These are phyloP conservation scores for Epichloe bromicola DNA, from an alignment of 2,329 filamentous ascomycete species.

Conservation along the genomic window DNA sequence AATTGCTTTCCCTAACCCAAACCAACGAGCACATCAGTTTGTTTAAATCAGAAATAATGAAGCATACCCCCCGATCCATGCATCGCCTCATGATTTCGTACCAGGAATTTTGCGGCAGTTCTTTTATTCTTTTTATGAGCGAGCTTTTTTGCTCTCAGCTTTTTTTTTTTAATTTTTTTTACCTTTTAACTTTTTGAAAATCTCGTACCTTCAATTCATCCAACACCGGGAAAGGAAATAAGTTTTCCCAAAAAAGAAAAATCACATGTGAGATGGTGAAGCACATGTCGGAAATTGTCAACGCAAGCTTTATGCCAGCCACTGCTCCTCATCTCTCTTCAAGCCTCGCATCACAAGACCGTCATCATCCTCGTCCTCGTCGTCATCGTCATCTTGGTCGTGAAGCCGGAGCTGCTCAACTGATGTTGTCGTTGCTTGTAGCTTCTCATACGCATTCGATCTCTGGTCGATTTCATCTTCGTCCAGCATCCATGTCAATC, in stretches of 20 bases:
- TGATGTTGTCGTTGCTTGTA: conserved; percentile 20
- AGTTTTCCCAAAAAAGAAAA: neutral
- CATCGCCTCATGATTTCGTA: neutral
- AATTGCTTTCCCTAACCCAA: neutral
- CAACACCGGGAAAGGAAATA: neutral
- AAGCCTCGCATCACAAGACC: conserved; percentile 43
- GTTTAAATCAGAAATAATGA: neutral
- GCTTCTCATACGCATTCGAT: conserved; percentile 22
- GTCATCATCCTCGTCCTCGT: conserved; percentile 41
- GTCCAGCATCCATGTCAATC: conserved; percentile 78
- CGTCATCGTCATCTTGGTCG: conserved; percentile 29
- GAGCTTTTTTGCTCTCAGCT: too few species aligned
- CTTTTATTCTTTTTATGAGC: neutral
- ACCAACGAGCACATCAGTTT: neutral
- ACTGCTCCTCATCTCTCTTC: conserved; percentile 46
- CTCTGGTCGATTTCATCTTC: conserved; percentile 28
- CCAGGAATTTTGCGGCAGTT: neutral
- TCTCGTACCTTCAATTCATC: neutral
- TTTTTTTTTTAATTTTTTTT: neutral
- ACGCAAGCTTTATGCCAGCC: conserved; percentile 32
- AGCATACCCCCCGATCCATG: neutral
- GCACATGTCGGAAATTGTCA: neutral
- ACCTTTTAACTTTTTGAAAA: neutral
- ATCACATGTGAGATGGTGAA: neutral
- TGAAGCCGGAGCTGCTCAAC: conserved; percentile 28